Evolutionary conservation across 1,139 yeast species (phyloP), one percentile per base, ranked within the genome.

Genomic region (Hanseniaspora gamundiae): DNA sequence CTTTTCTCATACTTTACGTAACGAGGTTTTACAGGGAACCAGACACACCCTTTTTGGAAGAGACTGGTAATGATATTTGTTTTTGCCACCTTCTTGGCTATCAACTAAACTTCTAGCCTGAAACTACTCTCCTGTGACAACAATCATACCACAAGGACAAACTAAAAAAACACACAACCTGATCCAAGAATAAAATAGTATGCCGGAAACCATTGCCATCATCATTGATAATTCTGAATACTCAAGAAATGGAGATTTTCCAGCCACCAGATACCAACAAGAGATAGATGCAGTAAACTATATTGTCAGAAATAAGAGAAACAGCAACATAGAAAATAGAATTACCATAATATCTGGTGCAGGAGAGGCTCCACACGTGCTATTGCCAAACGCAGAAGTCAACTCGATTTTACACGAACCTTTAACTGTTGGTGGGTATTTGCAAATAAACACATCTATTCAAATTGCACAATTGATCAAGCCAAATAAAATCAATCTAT

Each of bases 391-490:
- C 21, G 46, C 46, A 26, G 46, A 42, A 38, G 38, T 41, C 16
- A 44, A 42, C 19, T 40, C 46, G 8, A 41, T 44, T 20, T 38
- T 40, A 13, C 46, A 44, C 22, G 43, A 44, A 38, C 39, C 41
- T 9, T 19, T 44, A 17, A 76, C 76, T 53, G 78, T 93, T 45
- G 69, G 70, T 22, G 96, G 96, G 1, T 65, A 70, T 42, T 60
- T 71, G 10, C 86, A 87, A 58, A 70, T 93, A 48, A 70, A 82
- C 30, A 82, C 88, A 41, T 94, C 95, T 14, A 78, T 91, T 53
- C 95, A 88, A 65, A 95, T 91, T 50, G 98, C 97, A n/a, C 94
- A 94, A 41, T 73, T 93, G 58, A 97, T 60, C 95, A 87, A 62
- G 87, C 91, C 67, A 86, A 85, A 64, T 81, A 73, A 98, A 53